Base-by-base conservation (phyloP, 2,329 filamentous ascomycete genomes). In the Rutstroemia sydowiana region DNA sequence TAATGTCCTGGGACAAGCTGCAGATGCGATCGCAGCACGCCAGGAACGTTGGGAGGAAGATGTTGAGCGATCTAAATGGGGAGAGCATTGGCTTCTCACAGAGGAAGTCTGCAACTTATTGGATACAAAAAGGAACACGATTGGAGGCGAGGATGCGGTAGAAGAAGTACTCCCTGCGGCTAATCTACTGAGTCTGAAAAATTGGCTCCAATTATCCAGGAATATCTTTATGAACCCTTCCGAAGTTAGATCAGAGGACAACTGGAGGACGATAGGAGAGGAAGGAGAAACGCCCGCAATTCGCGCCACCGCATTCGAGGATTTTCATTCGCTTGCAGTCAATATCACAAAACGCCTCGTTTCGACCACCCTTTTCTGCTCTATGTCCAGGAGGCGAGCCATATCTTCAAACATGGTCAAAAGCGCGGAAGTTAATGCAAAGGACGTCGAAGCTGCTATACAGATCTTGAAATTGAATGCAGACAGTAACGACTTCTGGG, bases 151-250 rank as follows among this genome's bases (percentile, higher is more conserved):
- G 31, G 56, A 59, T 23, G 65, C 64, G 14, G 51, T 56, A 34
- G 41, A 61, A 8, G 57, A 65, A 42, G 61, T 71, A 2, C 64
- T 78, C 14, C 72, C 74, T 1, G 78, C 79, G 45, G 70, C 77
- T 2, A 66, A 72, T 16, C 63, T 92, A 0, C 79, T 93, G 42
- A 70, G 77, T 41, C 63, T 83, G 2, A 67, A 70, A 2, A 73
- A 69, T 9, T 88, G 85, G 80, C 68, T 91, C 3, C 67, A 69
- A 5, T 71, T 93, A 3, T 84, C 86, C 0, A 73, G 78, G 42
- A 72, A 73, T 1, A 61, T 91, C 1, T 93, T 92, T 65, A 92
- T 95, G 88, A 92, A 91, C 54, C 60, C 70, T 20, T 72, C 71
- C 55, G 75, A 76, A 11, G 66, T 72, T 2, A 71, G 77, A 39